Conservation (phyloP, 2,329 filamentous ascomycete species). For the Pestalotiopsis sp. region DNA sequence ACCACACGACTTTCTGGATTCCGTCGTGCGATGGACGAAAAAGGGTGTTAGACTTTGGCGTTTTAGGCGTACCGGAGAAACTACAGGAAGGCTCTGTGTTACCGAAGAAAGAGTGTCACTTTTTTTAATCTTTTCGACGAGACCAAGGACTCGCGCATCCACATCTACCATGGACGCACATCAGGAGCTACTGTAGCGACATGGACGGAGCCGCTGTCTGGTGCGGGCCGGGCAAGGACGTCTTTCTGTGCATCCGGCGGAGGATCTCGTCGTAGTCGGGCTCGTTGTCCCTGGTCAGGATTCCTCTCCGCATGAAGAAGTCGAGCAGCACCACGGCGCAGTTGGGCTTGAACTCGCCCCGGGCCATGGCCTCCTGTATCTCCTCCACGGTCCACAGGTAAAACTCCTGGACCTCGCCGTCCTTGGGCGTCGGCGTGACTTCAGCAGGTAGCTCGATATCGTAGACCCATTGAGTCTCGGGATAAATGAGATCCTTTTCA, state of each 20-base stretch:
- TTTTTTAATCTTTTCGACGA: background rate
- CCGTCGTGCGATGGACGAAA: background rate
- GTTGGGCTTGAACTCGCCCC: conserved; percentile 88
- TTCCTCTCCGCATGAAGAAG: conserved; percentile 84
- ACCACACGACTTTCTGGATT: background rate
- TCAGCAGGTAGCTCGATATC: conserved; percentile 75
- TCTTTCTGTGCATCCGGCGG: conserved; percentile 70
- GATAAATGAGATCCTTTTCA: conserved; percentile 80
- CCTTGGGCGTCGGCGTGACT: conserved; percentile 72
- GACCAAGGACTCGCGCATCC: background rate
- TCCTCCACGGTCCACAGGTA: conserved; percentile 76
- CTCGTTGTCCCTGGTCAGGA: conserved; percentile 79
- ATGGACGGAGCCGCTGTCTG: conserved; percentile 24
- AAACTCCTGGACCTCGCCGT: conserved; percentile 88
- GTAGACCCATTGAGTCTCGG: conserved; percentile 89
- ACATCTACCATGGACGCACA: background rate
- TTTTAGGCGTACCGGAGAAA: conserved; percentile 1
- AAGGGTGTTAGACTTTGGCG: background rate
- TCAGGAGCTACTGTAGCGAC: background rate
- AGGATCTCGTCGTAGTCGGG: conserved; percentile 75
- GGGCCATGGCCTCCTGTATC: conserved; percentile 66
- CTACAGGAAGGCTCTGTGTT: background rate
- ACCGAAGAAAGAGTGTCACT: background rate
- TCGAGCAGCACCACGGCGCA: conserved; percentile 82
- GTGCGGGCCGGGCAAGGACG: conserved; percentile 77